Evolutionary conservation across 2,329 filamentous ascomycete genomes (phyloP), one percentile per base, ranked within the genome.

Genomic region (Colletotrichum camelliae): DNA sequence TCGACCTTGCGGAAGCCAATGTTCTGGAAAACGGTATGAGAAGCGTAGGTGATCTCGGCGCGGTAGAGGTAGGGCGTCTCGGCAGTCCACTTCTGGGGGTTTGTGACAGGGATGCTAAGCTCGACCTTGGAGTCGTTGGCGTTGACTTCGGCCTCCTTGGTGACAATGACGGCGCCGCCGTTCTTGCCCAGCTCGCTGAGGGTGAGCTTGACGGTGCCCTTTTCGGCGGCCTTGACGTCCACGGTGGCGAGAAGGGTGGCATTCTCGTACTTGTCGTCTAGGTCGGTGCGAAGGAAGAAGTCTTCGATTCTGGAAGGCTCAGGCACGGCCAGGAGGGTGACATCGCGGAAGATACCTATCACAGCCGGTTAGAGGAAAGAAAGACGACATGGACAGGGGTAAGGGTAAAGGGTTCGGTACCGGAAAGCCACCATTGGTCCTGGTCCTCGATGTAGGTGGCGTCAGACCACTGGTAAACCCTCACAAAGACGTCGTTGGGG

Each of bases 391-490:
- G 21, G 4, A 1, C 1, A 16, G 7, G 33, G 29, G 24, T 33
- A 16, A 37, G n/a, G 43, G 43, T 4, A 21, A 16, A 37, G n/a
- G n/a, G 43, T 4, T 52, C n/a, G 84, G 81, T 84, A 87, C 89
- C 90, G 27, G 90, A 92, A 7, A 93, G 83, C 90, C 91, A 92
- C 92, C 92, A 94, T 80, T 93, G 91, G 80, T 94, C 92, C 79
- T 92, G 91, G 70, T 94, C 92, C 81, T 94, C 93, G 39, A 94
- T 92, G 78, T 94, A 94, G 0, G 90, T 90, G 2, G 91, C 93
- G 78, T 94, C 92, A 13, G 89, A 94, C 86, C 91, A 94, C 80
- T 94, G 92, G 77, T 94, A 94, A 0, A 94, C 93, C n/a, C 89
- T 86, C 1, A 94, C 91, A 12, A 89, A 87, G 1, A 95, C 80